Conservation (phyloP, 179 eudicot species). For the Beta lomatogona region DNA sequence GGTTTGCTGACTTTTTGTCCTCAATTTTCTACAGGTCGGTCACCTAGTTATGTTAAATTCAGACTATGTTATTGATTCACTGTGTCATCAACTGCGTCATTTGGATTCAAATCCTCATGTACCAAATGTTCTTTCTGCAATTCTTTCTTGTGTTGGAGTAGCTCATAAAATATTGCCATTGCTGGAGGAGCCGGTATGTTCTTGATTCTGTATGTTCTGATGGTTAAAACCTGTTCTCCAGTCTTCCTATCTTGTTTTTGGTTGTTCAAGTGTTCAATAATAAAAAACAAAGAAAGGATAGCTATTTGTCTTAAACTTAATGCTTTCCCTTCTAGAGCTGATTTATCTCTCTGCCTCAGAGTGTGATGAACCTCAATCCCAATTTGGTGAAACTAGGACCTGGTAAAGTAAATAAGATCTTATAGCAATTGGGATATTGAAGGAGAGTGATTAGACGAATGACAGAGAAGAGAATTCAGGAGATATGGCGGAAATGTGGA, state of each 20-base stretch:
- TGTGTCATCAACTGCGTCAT: slow-evolving; percentile 90
- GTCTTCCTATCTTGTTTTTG: not conserved
- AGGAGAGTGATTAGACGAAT: not conserved
- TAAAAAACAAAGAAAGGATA: not conserved
- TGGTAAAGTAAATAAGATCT: not conserved
- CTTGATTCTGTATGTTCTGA: not conserved
- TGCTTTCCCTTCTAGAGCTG: not conserved
- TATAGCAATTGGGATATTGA: not conserved
- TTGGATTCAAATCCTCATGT: slow-evolving; percentile 88
- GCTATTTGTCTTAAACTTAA: not conserved
- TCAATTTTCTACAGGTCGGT: slow-evolving; percentile 59
- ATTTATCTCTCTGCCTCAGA: not conserved
- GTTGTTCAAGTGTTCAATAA: not conserved
- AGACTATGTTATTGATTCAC: slow-evolving; percentile 87
- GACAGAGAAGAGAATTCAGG: not conserved
- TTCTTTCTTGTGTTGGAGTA: slow-evolving; percentile 90
- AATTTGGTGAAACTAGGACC: not conserved
- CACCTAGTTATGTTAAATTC: slow-evolving; percentile 85
- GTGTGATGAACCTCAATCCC: not conserved
- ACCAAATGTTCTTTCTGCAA: slow-evolving; percentile 81
- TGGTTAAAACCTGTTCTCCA: not conserved
- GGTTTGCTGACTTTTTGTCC: slow-evolving; percentile 15
- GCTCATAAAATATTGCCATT: slow-evolving; percentile 87
- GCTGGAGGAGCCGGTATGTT: slow-evolving; percentile 90
- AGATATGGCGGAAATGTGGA: not conserved